These are phyloP conservation scores for Thraustochytrium sp. DNA, from an alignment of 352 stramenopile genomes.

Conservation along the genomic window DNA sequence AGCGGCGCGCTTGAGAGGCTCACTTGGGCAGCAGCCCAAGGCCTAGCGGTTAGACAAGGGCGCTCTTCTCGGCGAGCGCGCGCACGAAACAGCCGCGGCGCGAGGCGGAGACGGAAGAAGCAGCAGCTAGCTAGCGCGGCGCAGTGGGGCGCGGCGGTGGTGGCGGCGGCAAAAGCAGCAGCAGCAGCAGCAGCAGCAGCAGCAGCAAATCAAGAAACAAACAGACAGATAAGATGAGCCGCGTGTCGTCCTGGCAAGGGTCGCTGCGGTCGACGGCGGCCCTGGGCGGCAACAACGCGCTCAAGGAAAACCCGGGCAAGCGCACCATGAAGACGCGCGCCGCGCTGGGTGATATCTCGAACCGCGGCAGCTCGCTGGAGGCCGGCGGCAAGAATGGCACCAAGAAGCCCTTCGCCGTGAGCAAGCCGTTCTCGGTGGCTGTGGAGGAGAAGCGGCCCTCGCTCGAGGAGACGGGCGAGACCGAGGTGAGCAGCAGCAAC, in stretches of 20 bases:
- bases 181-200: not conserved
- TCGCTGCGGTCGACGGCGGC: not conserved
- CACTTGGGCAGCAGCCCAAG: too few relatives aligned
- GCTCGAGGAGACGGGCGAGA: not conserved
- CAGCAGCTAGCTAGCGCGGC: too few relatives aligned
- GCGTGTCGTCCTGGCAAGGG: conserved; percentile 17
- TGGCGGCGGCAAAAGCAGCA: too few relatives aligned
- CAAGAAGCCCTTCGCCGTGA: conserved; percentile 13
- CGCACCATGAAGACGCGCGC: not conserved
- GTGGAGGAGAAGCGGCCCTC: not conserved
- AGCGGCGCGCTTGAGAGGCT: too few relatives aligned
- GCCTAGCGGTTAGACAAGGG: too few relatives aligned
- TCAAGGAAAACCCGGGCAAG: not conserved
- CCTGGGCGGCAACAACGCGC: not conserved
- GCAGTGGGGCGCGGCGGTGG: too few relatives aligned
- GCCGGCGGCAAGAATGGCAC: conserved; percentile 4
- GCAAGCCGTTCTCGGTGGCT: not conserved
- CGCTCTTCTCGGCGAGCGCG: too few relatives aligned
- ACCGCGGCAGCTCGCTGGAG: not conserved
- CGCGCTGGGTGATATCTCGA: conserved; percentile 38
- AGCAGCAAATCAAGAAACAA: not conserved
- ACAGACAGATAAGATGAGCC: not conserved
- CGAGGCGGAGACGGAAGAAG: too few relatives aligned
- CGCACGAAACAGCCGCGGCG: too few relatives aligned
- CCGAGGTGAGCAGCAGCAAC: not conserved